phyloP scores from a whole-genome alignment of 352 stramenopile species.

The Pythium monospermum region DNA sequence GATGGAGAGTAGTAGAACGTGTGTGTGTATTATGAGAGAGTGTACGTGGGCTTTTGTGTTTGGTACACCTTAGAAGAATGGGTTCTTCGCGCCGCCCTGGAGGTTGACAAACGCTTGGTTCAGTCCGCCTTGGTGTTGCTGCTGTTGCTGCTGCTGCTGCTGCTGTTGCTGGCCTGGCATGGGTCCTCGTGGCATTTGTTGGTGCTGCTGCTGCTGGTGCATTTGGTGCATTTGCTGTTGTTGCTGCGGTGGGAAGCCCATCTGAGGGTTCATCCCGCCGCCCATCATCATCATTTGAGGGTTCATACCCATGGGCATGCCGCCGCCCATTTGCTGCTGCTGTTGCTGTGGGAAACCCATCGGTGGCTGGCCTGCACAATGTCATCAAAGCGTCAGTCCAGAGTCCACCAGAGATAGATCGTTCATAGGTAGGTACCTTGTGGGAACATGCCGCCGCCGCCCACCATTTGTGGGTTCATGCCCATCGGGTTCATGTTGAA shows the following conservation, averaged over 20 bases:
- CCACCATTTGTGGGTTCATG: conserved; percentile 60
- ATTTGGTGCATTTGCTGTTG: conserved; percentile 41
- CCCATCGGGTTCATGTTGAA: conserved; percentile 31
- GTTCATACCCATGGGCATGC: conserved; percentile 71
- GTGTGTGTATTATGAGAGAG: too few relatives aligned
- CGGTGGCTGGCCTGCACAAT: neutral
- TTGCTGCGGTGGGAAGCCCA: conserved; percentile 48
- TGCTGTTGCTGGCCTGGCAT: conserved; percentile 38
- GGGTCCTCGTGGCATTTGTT: conserved; percentile 35
- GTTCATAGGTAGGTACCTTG: neutral
- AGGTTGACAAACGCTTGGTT: conserved; percentile 83
- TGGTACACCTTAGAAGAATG: conserved; percentile 41
- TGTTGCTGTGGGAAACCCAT: conserved; percentile 29
- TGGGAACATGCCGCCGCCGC: conserved; percentile 35
- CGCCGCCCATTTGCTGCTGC: conserved; percentile 21
- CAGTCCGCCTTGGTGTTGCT: conserved; percentile 36
- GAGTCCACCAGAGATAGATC: neutral
- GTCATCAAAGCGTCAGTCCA: neutral
- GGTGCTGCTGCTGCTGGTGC: too few relatives aligned
- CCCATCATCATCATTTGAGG: too few relatives aligned
- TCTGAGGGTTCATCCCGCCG: conserved; percentile 48
- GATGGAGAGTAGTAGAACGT: too few relatives aligned
- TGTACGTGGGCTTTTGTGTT: too few relatives aligned
- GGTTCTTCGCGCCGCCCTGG: conserved; percentile 32
- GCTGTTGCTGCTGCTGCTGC: conserved; percentile 38